Evolutionary conservation across 1,139 yeast genomes (phyloP).

Genomic region (Saccharomyces pastorianus): DNA sequence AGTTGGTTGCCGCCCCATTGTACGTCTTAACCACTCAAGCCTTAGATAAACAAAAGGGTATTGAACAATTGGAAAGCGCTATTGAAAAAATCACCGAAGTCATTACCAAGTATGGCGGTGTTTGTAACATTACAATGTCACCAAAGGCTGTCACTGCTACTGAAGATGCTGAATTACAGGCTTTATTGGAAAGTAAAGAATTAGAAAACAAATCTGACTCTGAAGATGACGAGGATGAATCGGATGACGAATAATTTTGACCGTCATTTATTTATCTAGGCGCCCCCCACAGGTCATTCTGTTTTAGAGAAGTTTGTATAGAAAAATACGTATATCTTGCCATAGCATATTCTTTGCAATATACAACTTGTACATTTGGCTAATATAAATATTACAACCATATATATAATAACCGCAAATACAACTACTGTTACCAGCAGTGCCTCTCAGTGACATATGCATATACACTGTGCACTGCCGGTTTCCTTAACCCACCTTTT

Average conservation of each 20-base stretch:
- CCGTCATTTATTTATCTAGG: no score
- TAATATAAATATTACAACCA: no score
- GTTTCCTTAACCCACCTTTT: no score
- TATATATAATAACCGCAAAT: no score
- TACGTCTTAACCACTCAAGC: conserved; percentile 91
- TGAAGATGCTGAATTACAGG: conserved; percentile 96
- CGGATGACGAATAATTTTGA: conserved; percentile 33
- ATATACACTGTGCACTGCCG: no score
- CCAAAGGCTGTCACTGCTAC: conserved; percentile 98
- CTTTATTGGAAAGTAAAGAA: conserved; percentile 73
- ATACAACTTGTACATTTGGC: no score
- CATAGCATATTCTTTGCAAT: no score
- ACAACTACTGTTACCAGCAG: no score
- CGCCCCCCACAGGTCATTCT: no score
- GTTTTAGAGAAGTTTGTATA: no score
- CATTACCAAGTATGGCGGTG: conserved; percentile 73
- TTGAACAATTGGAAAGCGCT: conserved; percentile 68
- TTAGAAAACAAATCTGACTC: conserved; percentile 56
- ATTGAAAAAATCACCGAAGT: conserved; percentile 64
- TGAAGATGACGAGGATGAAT: conserved; percentile 51
- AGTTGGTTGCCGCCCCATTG: conserved; percentile 95
- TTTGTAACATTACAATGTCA: conserved; percentile 89
- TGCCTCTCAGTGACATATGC: no score
- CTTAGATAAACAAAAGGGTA: conserved; percentile 83
- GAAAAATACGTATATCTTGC: no score